Evolutionary conservation across 805 yeast species (phyloP).

Genomic region (Jamesozyma hellenica): DNA sequence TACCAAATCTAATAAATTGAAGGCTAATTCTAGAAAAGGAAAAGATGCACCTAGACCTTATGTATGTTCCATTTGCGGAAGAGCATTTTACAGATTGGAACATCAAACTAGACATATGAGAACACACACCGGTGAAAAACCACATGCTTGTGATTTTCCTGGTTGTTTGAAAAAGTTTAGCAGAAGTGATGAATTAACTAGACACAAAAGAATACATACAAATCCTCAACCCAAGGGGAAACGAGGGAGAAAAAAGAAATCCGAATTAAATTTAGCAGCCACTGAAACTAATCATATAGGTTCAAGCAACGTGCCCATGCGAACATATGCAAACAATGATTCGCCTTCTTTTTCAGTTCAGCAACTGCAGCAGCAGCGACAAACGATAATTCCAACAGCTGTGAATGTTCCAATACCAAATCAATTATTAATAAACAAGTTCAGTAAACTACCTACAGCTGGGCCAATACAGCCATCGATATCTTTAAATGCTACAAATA

Average conservation of each 20-base stretch:
- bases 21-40: neutral
- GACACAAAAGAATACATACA: conserved; percentile 64
- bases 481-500: neutral
- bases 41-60: conserved; percentile 43
- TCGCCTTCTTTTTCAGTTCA: too few relatives aligned
- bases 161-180: conserved; percentile 61
- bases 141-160: conserved; percentile 64
- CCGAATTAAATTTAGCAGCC: conserved; percentile 5
- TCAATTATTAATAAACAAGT: neutral
- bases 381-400: too few relatives aligned
- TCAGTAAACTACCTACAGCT: neutral
- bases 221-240: conserved; percentile 62
- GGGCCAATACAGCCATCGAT: neutral
- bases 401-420: neutral
- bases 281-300: neutral
- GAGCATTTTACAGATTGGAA: conserved; percentile 66
- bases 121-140: conserved; percentile 76
- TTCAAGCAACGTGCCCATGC: neutral
- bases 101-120: conserved; percentile 73
- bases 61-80: conserved; percentile 63
- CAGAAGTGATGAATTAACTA: conserved; percentile 62
- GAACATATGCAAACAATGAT: neutral
- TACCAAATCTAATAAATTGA: neutral
- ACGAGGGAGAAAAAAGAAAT: conserved; percentile 35
- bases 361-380: too few relatives aligned